phyloP scores from a whole-genome alignment of 331 rosid genomes.

The Saraca asoca region DNA sequence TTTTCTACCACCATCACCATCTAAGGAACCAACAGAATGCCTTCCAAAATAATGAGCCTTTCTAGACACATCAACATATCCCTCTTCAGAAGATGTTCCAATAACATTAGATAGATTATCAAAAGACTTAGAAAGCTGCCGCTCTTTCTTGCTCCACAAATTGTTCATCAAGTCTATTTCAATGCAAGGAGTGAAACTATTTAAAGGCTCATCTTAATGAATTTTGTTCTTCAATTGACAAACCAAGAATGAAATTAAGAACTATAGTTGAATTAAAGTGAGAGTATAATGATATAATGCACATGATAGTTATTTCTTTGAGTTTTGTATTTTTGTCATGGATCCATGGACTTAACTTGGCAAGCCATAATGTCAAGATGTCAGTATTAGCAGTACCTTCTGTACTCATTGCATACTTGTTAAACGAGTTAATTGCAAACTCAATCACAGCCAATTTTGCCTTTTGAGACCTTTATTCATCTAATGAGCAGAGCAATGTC shows the following conservation, averaged over 20 bases:
- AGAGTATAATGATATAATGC: constrained; percentile 92
- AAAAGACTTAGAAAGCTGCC: constrained; percentile 78
- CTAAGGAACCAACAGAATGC: constrained; percentile 92
- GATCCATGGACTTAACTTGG: constrained; percentile 85
- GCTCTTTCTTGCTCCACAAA: constrained; percentile 91
- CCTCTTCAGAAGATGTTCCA: constrained; percentile 98
- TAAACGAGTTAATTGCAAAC: constrained; percentile 81
- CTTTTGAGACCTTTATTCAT: constrained; percentile 97
- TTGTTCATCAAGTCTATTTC: no score
- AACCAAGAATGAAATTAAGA: constrained; percentile 85
- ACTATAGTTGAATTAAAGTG: constrained; percentile 74
- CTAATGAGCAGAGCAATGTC: constrained; percentile 92
- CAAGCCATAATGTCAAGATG: constrained; percentile 90
- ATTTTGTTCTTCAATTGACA: constrained; percentile 97
- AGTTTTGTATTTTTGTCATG: constrained; percentile 89
- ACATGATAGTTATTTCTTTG: constrained; percentile 89
- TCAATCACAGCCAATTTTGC: constrained; percentile 98
- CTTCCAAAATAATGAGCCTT: no score
- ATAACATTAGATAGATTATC: constrained; percentile 90
- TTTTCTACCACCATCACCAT: constrained; percentile 77
- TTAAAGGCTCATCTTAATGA: constrained; percentile 92
- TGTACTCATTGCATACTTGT: constrained; percentile 75
- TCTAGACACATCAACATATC: constrained; percentile 63
- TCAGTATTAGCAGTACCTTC: constrained; percentile 91
- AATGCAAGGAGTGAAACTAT: constrained; percentile 93